A percentile compares a stretch with the other conserved stretches of the same genome.
phyloP scores from a whole-genome alignment of 371 early-diverging fungal genomes.

The Actinomortierella wolfii region DNA sequence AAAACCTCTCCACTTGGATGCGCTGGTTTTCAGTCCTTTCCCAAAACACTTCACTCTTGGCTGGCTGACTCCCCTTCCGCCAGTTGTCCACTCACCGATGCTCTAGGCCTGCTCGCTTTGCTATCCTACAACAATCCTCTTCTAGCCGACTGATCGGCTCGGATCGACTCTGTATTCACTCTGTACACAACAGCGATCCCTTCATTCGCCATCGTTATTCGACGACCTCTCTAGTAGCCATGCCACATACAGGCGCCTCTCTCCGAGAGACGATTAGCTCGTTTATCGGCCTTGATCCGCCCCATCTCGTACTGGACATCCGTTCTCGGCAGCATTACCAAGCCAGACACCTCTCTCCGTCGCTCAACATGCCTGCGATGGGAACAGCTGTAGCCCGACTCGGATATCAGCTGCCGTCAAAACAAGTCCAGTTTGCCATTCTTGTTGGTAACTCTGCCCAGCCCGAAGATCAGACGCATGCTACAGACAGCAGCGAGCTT shows the following conservation, averaged over 20 bases:
- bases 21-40: too few species aligned
- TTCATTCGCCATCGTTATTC: background rate
- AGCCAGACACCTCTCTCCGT: slow-evolving; percentile 7
- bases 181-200: background rate
- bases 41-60: too few species aligned
- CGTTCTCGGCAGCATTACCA: background rate
- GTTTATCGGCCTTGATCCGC: slow-evolving; percentile 8
- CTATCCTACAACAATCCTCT: too few species aligned
- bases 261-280: slow-evolving; percentile 11
- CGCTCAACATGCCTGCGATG: slow-evolving; percentile 12
- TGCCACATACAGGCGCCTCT: background rate
- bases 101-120: too few species aligned
- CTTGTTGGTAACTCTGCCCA: background rate
- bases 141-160: too few species aligned
- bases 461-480: too few species aligned
- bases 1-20: too few species aligned
- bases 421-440: slow-evolving; percentile 13
- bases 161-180: too few species aligned
- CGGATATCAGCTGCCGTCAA: slow-evolving; percentile 16
- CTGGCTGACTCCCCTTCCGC: too few species aligned
- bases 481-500: too few species aligned
- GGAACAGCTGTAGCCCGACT: background rate
- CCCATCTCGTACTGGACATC: slow-evolving; percentile 10
- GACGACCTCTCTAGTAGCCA: background rate
- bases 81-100: too few species aligned